Base-by-base conservation (phyloP, 2,329 filamentous ascomycete species). In the Calcarisporium arbuscula region DNA sequence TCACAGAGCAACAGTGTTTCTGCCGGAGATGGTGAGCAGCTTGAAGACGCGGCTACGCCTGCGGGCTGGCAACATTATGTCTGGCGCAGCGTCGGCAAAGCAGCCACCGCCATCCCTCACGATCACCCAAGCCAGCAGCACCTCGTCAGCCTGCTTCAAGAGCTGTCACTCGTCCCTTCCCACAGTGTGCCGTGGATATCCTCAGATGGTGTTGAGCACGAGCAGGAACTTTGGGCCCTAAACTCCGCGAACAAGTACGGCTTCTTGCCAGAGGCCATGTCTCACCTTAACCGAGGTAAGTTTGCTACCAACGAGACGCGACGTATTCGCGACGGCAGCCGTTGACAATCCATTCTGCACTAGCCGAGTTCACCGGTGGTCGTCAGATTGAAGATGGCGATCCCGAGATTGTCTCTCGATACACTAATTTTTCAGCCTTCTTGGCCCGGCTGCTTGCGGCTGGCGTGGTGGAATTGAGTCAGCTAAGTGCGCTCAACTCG, bases 341-440 rank as follows among this genome's bases (percentile, higher is more conserved):
- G n/a, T n/a, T n/a, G n/a, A n/a, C n/a, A n/a, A n/a, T n/a, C n/a
- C n/a, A n/a, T n/a, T n/a, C n/a, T n/a, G n/a, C 18, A 31, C 10
- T n/a, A 28, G 25, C 12, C 7, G 20, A n/a, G 18, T 34, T 34
- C 8, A 34, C 32, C 10, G 32, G 16, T 15, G 14, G 12, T 4
- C 22, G 16, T 17, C 32, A 34, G 23, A 19, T 34, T 8, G 32
- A 34, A 19, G 10, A 8, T 14, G 27, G 23, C 8, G 5, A 6
- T 8, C 15, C n/a, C 5, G 11, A n/a, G n/a, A n/a, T 14, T 15
- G 32, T 26, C 5, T 21, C 18, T 10, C 28, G 19, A 14, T 37
- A 32, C 22, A 11, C 29, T 14, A 37, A 37, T 30, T 32, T 33
- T 26, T 37, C 35, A 4, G 30, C 35, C 23, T 37, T 29, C 19